Base-by-base conservation (phyloP, 1,284 basidiomycete species). In the Malassezia caprae region DNA sequence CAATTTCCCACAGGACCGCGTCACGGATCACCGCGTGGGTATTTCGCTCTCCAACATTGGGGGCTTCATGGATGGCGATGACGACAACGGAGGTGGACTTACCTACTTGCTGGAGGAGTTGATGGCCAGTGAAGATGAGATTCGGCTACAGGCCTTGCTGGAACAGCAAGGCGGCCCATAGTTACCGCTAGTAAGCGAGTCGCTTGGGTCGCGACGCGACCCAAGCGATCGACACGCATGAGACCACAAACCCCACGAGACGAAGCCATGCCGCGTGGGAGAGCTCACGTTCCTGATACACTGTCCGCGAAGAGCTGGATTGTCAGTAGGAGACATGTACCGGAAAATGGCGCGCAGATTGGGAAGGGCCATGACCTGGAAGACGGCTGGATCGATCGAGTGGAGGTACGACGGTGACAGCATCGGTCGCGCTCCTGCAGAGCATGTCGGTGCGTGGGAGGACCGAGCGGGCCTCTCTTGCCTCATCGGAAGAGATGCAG, bases 1-100 rank as follows among this genome's bases (percentile, higher is more conserved):
- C 60, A 73, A 73, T 42, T 74, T 67, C 50, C 69, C 69, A 8
- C 72, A 74, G 43, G 69, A 73, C 45, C 67, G 72, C 12, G 67
- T 74, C 0, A 74, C 72, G 21, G 72, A 74, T 45, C 72, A 74
- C 42, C 60, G 72, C 1, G 51, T 73, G 51, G 63, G 62, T 28
- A 52, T 70, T 19, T 70, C 66, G 31, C 43, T 69, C 40, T 64
- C 62, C 39, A 68, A 67, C 17, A 64, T 73, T 31, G 64, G 63
- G 21, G 52, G 43, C 2, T 58, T 72, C 52, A 64, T 73, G 65
- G 68, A 73, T 30, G 72, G 72, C n/a, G 62, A 67, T 30, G 62
- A 71, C 35, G 65, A 64, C 10, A 51, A 52, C 4, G 61, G 65
- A 0, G 62, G 52, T 2, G 67, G 67, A 0, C 59, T 69, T 4